These are phyloP conservation scores for Arabidopsis lyrata DNA, from an alignment of 441 rosid species.

Conservation along the genomic window DNA sequence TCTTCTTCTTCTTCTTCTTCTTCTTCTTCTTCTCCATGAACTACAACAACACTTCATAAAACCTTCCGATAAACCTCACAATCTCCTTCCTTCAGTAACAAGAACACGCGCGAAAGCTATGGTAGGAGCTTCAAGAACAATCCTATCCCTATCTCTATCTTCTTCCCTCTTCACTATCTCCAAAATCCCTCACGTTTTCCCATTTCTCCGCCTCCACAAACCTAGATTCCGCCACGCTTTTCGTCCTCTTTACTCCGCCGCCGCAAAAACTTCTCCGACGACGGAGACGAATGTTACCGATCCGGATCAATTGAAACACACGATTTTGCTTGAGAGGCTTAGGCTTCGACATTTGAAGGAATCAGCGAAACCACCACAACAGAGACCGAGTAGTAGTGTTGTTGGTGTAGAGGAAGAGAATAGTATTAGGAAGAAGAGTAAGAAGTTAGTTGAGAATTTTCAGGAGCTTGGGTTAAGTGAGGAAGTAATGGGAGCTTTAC, in stretches of 20 bases:
- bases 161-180: constrained; percentile 48
- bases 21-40: constrained; percentile 33
- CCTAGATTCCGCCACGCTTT: constrained; percentile 59
- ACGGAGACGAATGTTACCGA: constrained; percentile 44
- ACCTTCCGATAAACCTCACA: constrained; percentile 29
- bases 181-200: constrained; percentile 39
- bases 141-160: constrained; percentile 52
- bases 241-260: constrained; percentile 58
- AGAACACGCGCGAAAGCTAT: constrained; percentile 51
- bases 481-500: constrained; percentile 81
- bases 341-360: constrained; percentile 74
- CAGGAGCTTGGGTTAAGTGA: constrained; percentile 80
- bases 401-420: constrained; percentile 40
- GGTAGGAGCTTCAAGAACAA: constrained; percentile 66
- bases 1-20: constrained; percentile 36
- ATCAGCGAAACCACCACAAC: constrained; percentile 50
- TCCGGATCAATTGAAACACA: constrained; percentile 66
- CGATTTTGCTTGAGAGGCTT: constrained; percentile 82
- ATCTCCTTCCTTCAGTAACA: not conserved
- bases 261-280: not conserved
- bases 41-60: constrained; percentile 23
- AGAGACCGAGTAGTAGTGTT: constrained; percentile 33
- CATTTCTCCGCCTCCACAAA: constrained; percentile 60
- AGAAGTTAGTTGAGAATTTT: constrained; percentile 60
- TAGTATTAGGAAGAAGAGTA: constrained; percentile 47